phyloP scores from a whole-genome alignment of 228 moss, liverwort and hornwort genomes.

The Sphagnum magellanicum region DNA sequence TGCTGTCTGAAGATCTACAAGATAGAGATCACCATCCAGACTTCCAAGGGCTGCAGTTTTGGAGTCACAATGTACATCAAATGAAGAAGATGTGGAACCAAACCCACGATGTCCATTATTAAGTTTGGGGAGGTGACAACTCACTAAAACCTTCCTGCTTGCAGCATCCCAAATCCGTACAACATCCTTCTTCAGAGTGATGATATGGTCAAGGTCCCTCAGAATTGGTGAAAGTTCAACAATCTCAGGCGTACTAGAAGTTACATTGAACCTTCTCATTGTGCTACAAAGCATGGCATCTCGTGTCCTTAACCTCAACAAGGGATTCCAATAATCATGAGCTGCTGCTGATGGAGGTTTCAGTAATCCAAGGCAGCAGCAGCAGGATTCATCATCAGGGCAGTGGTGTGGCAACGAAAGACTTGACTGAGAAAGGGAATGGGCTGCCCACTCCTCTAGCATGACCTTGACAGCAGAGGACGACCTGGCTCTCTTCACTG shows the following conservation, averaged over 20 bases:
- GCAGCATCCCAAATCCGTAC: slow-evolving; percentile 44
- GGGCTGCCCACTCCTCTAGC: slow-evolving; percentile 15
- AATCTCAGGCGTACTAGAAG: not conserved
- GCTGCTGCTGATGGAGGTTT: slow-evolving; percentile 9
- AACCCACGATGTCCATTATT: not conserved
- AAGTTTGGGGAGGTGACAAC: slow-evolving; percentile 9
- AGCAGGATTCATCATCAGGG: not conserved
- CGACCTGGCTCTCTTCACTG: no score
- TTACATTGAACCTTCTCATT: slow-evolving; percentile 1
- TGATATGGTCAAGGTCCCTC: slow-evolving; percentile 3
- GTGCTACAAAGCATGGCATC: slow-evolving; percentile 17
- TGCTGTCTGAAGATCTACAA: slow-evolving; percentile 18
- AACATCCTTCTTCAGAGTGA: slow-evolving; percentile 22
- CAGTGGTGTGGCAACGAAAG: not conserved
- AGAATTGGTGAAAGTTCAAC: slow-evolving; percentile 8
- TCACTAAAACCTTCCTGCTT: slow-evolving; percentile 10
- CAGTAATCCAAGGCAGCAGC: not conserved
- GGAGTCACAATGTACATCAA: slow-evolving; percentile 23
- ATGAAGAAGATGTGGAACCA: slow-evolving; percentile 11
- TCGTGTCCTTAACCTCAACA: slow-evolving; percentile 26
- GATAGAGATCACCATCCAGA: slow-evolving; percentile 15
- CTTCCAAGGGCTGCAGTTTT: slow-evolving; percentile 15
- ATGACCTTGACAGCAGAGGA: slow-evolving; percentile 9
- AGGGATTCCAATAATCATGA: slow-evolving; percentile 20
- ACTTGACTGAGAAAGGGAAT: not conserved